Evolutionary conservation across 1,139 yeast species (phyloP).

Genomic region (Blastobotrys proliferans): DNA sequence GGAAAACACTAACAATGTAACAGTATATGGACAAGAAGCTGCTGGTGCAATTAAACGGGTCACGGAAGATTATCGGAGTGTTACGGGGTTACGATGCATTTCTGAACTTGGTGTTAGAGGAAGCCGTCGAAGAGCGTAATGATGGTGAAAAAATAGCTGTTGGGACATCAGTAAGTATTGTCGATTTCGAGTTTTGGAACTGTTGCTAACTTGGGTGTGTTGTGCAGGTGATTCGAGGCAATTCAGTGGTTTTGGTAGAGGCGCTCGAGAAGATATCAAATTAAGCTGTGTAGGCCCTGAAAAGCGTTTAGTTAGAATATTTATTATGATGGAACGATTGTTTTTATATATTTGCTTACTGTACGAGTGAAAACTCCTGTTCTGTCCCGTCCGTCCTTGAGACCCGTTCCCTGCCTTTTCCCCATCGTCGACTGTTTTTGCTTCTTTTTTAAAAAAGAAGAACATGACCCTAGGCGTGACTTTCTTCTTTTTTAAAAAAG

Average conservation of each 20-base stretch:
- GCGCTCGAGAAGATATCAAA: too few relatives aligned
- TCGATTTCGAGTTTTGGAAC: neutral
- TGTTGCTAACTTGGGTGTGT: neutral
- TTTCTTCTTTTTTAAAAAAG: too few relatives aligned
- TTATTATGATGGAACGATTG: too few relatives aligned
- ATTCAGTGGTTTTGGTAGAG: constrained; percentile 42
- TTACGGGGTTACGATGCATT: constrained; percentile 79
- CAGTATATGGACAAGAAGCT: constrained; percentile 76
- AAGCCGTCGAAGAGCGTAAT: constrained; percentile 59
- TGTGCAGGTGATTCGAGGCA: constrained; percentile 40
- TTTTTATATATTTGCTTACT: too few relatives aligned
- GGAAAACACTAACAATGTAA: neutral
- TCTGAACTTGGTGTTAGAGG: constrained; percentile 67
- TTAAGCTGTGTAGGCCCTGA: too few relatives aligned
- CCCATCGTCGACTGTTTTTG: too few relatives aligned
- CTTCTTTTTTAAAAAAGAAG: too few relatives aligned
- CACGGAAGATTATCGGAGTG: constrained; percentile 67
- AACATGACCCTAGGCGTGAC: too few relatives aligned
- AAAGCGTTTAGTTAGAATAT: too few relatives aligned
- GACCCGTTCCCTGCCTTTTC: too few relatives aligned
- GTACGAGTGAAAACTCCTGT: too few relatives aligned
- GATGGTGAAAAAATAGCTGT: constrained; percentile 50
- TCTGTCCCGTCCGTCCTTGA: too few relatives aligned
- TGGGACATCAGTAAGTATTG: constrained; percentile 52
- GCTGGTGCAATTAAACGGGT: constrained; percentile 66